Evolutionary conservation across 1,284 basidiomycete species (phyloP).

Genomic region (Ganoderma lucidum): DNA sequence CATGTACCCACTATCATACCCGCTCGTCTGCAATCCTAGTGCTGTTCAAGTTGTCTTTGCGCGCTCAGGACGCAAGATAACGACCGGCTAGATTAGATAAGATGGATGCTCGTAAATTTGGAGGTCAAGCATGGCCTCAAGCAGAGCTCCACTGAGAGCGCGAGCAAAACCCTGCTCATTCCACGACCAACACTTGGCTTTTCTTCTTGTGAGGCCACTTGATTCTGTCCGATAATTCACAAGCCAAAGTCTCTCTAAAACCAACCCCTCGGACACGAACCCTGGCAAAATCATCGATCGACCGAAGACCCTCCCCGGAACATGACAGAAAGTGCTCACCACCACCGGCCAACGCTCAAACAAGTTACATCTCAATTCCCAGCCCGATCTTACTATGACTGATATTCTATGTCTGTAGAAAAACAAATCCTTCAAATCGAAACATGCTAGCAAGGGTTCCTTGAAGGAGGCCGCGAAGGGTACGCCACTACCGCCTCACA

Average conservation of each 20-base stretch:
- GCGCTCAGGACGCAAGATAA: slow-evolving; percentile 1
- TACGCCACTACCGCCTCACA: slow-evolving; percentile 37
- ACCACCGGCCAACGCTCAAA: slow-evolving; percentile 86
- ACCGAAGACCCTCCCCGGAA: not conserved
- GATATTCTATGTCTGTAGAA: slow-evolving; percentile 51
- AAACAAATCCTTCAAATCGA: slow-evolving; percentile 92
- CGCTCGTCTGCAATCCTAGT: not conserved
- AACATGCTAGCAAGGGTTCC: slow-evolving; percentile 85
- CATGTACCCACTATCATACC: slow-evolving; percentile 1
- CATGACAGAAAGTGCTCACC: slow-evolving; percentile 41
- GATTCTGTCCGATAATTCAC: not conserved
- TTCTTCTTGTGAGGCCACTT: not conserved
- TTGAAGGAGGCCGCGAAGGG: slow-evolving; percentile 88
- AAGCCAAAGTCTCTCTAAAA: not conserved
- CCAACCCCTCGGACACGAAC: not conserved
- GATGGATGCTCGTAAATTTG: slow-evolving; percentile 15
- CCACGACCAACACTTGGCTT: not conserved
- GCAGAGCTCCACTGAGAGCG: too few species aligned
- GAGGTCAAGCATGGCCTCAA: not conserved
- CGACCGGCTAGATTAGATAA: slow-evolving; percentile 16
- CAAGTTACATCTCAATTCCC: slow-evolving; percentile 50
- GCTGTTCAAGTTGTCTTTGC: not conserved
- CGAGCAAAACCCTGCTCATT: not conserved
- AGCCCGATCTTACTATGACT: slow-evolving; percentile 2
- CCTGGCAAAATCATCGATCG: not conserved